These are phyloP conservation scores for Cercophora scortea DNA, from an alignment of 495 filamentous ascomycete species.

Conservation along the genomic window DNA sequence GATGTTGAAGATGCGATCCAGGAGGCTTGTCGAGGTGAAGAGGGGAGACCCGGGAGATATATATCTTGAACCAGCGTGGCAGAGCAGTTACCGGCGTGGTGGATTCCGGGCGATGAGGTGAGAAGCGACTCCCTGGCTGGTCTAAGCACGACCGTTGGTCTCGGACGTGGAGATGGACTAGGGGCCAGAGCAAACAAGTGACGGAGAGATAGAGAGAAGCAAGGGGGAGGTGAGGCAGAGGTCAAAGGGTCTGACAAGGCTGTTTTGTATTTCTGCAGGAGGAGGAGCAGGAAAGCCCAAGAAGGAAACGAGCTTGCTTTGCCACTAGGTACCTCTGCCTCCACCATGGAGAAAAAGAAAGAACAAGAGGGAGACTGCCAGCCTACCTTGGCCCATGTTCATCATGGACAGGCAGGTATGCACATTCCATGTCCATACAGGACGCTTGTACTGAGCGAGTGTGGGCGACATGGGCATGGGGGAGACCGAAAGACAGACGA, in stretches of 20 bases:
- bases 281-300: not conserved
- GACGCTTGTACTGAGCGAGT: not conserved
- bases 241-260: slow-evolving; percentile 16
- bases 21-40: not conserved
- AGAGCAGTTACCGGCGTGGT: slow-evolving; percentile 1
- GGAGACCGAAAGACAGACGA: not conserved
- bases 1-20: not conserved
- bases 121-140: not conserved
- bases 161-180: slow-evolving; percentile 5
- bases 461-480: not conserved
- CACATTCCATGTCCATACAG: not conserved
- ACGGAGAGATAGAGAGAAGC: not conserved
- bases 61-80: not conserved
- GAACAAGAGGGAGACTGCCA: not conserved
- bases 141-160: not conserved
- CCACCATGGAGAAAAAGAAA: not conserved
- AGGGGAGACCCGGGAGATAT: not conserved
- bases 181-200: slow-evolving; percentile 4
- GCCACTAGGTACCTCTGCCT: not conserved
- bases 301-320: slow-evolving; percentile 1
- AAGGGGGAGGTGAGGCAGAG: slow-evolving; percentile 5
- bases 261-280: slow-evolving; percentile 15
- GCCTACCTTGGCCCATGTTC: not conserved
- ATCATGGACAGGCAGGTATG: not conserved
- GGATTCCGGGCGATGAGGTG: not conserved